Base-by-base conservation (phyloP, 2,329 filamentous ascomycete species). In the Cytospora schulzeri region DNA sequence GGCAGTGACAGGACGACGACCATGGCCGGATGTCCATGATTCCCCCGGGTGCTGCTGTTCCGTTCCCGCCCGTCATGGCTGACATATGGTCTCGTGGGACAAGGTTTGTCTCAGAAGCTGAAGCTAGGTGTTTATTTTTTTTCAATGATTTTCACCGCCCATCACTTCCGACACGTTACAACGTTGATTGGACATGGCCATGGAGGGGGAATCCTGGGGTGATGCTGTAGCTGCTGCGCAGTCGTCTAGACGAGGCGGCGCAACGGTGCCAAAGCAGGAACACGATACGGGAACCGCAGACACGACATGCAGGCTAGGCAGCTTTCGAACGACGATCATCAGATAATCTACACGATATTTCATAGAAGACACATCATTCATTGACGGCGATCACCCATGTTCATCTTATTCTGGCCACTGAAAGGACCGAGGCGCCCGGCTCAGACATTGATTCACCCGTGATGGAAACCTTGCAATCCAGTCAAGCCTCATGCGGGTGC, bases 391-490 rank as follows among this genome's bases (percentile, higher is more conserved):
- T 62, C 26, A 52, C 4, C 45, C 28, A 19, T n/a, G 35, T 55
- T 52, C 24, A 50, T 19, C 17, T 24, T 28, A 59, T 41, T 29
- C 29, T 31, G 26, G 29, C 41, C 38, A 29, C 50, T 57, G n/a
- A 45, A 28, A n/a, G 15, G 33, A 28, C 53, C 29, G 51, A 33
- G 11, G 51, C 51, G 22, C 29, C 48, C 48, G 33, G 41, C 33
- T 52, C 38, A 66, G 61, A 64, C 57, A 63, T 17, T 64, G 24
- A 35, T 35, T 66, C 29, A 61, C 33, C 33, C 54, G 28, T 51
- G 56, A 33, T 12, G 19, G 15, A 41, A 26, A 29, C 41, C 35
- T 29, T 53, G 38, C 9, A 24, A 56, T 55, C 26, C 11, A 26
- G 14, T 50, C 41, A 64, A 57, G 53, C 52, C 57, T 66, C 52